Evolutionary conservation across 2,329 filamentous ascomycete genomes (phyloP).

Genomic region (Colletotrichum camelliae): DNA sequence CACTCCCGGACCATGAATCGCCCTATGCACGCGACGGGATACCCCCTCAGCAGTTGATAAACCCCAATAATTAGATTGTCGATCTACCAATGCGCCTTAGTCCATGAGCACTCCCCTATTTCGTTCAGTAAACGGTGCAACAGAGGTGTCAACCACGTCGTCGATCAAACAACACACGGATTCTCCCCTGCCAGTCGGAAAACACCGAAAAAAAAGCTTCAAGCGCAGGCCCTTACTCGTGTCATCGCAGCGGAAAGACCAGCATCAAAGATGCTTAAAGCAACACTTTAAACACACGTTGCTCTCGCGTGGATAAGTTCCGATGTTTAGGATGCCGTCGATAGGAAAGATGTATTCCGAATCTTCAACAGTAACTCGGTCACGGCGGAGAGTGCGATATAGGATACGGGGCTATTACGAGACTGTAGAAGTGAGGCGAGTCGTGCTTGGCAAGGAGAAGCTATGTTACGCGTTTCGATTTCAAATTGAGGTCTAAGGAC

Average conservation of each 20-base stretch:
- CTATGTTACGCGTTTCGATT: not conserved
- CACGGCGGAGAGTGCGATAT: not conserved
- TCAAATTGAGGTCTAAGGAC: not conserved
- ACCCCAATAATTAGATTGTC: not conserved
- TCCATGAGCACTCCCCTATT: not conserved
- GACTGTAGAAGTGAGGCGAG: not conserved
- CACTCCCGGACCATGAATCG: not conserved
- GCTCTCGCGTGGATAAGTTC: not conserved
- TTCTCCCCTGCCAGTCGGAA: not conserved
- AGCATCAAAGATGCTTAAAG: not conserved
- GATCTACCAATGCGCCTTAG: not conserved
- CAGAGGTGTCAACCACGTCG: not conserved
- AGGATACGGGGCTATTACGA: not conserved
- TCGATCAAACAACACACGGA: not conserved
- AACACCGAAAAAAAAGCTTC: not conserved
- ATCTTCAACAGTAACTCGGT: accelerated
- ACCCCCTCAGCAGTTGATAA: not conserved
- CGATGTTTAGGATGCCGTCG: accelerated
- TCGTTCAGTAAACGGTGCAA: not conserved
- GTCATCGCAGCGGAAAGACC: not conserved
- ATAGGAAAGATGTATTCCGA: not conserved
- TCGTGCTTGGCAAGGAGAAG: not conserved
- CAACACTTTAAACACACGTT: not conserved
- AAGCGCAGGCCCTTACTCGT: not conserved
- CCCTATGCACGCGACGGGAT: not conserved